Evolutionary conservation across 1,284 basidiomycete genomes (phyloP), one percentile per base, ranked within the genome.

Genomic region (Tylopilus orsonianus): DNA sequence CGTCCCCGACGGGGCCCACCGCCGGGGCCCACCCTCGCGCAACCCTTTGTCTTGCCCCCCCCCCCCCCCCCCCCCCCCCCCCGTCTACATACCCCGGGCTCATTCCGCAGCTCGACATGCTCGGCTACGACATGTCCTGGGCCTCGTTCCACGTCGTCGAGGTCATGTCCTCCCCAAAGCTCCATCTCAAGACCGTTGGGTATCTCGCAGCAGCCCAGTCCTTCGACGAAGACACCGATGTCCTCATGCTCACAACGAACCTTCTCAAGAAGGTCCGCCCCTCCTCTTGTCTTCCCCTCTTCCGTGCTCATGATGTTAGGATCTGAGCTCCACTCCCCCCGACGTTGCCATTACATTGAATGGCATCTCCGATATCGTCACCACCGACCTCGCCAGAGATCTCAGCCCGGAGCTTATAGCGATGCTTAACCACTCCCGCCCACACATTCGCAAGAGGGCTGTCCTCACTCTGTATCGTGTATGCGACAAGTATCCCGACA

Each of bases 231-330:
- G 92, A 97, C 53, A 98, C 95, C 0, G 96, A 99, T 60, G 96
- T 99, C 32, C 83, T 98, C 19, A 97, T 99, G 78, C 80, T 99
- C 38, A 97, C 96, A 0, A 97, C 97, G 8, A 99, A 99, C 70
- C 77, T 96, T 24, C 78, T 99, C 61, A 98, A 99, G 78, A 99
- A 99, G 81, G 94, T 92, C 52, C 52, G 80, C 62, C 14, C 32
- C 9, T 16, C 24, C 37, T 14, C 35, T 9, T 12, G n/a, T 27
- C 8, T 24, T n/a, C 19, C 22, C 35, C n/a, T 30, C 24, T 46
- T 19, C 34, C 39, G 34, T 44, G 20, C 37, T 49, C 22, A 53
- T 34, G 39, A 39, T 45, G 54, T 53, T 44, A 96, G 92, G 96
- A 99, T 64, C 72, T 98, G 56, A 82, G 82, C 48, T 90, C 93